Base-by-base conservation (phyloP, 2,329 filamentous ascomycete genomes). In the Magnaporthales sp. region DNA sequence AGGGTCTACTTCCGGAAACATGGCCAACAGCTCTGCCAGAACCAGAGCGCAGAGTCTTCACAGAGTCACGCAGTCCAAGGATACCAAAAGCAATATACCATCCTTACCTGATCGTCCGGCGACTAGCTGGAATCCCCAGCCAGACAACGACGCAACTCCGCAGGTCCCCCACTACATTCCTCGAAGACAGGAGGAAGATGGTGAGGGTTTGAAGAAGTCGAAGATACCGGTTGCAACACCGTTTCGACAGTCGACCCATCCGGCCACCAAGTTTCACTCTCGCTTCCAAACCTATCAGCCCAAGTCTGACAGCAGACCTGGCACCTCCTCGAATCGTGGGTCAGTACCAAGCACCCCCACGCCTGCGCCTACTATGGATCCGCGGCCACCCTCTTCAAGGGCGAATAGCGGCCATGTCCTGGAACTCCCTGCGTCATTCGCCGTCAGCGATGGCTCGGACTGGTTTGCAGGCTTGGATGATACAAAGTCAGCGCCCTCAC, bases 381-480 rank as follows among this genome's bases (percentile, higher is more conserved):
- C 46, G 54, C 30, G 46, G 13, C 58, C 64, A 15, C 60, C 32
- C 46, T 38, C 64, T 27, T 58, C 38, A 19, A 56, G 38, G 38
- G 58, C 31, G 64, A 22, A 22, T 27, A 54, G 27, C 46, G 27
- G 46, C 38, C 67, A 71, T 27, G 68, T 69, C 13, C 30, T 72
- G 31, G 68, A 70, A 24, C 67, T 68, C 3, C 70, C 72, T 10
- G 46, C 68, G 13, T 70, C 68, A 29, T 71, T 69, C 22, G 69
- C 68, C 38, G 10, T 66, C 13, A 70, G 67, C 62, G 61, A 65
- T 32, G 70, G 72, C 65, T 26, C 67, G 29, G 31, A 56, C 51
- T 66, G 66, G 63, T 66, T 46, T 56, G 60, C 27, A 27, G 64
- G 62, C 61, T 60, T 64, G 22, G 68, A 60, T 9, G 56, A 60